These are phyloP conservation scores for Truncatella angustata DNA, from an alignment of 2,329 filamentous ascomycete species.

Conservation along the genomic window DNA sequence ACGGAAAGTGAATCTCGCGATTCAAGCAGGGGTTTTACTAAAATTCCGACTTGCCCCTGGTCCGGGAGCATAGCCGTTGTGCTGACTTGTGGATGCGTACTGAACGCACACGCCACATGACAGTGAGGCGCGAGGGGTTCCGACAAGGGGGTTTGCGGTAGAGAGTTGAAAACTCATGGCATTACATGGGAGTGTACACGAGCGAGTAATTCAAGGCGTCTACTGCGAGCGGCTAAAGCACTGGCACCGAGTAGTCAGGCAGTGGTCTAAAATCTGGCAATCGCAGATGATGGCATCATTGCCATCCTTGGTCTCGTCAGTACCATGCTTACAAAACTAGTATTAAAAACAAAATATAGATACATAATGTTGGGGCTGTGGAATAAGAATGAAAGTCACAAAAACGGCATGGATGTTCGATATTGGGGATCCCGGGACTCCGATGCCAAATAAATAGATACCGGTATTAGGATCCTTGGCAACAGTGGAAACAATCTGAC, in stretches of 20 bases:
- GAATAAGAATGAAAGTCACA: background rate
- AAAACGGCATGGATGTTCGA: too few relatives aligned
- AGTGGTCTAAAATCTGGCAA: constrained; percentile 6
- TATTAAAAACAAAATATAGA: too few relatives aligned
- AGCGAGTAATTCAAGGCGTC: background rate
- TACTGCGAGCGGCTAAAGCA: background rate
- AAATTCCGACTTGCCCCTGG: background rate
- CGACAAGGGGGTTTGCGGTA: background rate
- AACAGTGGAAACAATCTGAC: too few relatives aligned
- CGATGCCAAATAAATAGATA: background rate
- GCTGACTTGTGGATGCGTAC: background rate
- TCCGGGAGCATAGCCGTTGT: background rate
- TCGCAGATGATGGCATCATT: constrained; percentile 6
- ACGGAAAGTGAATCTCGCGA: background rate
- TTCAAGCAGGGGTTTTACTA: background rate
- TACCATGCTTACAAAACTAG: background rate
- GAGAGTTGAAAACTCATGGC: too few relatives aligned
- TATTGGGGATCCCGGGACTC: too few relatives aligned
- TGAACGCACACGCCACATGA: background rate
- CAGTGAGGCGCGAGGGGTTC: background rate
- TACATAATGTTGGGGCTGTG: background rate
- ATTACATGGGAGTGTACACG: too few relatives aligned
- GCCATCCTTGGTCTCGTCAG: background rate
- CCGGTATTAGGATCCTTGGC: too few relatives aligned
- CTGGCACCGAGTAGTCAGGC: background rate